Percentiles rank a stretch among this genome's conserved stretches.
phyloP scores from a whole-genome alignment of 345 rosid species.

The Gossypioides kirkii region DNA sequence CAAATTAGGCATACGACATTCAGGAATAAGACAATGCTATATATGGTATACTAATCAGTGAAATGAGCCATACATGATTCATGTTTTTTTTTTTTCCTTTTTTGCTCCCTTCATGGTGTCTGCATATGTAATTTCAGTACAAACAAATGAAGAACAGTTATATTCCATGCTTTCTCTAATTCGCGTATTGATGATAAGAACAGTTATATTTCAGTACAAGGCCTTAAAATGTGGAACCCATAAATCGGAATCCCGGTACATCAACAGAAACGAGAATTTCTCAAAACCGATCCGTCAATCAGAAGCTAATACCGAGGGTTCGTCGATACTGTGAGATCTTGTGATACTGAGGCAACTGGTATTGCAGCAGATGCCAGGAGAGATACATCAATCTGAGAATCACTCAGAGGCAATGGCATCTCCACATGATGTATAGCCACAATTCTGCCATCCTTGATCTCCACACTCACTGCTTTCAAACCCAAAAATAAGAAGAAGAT shows the following conservation, averaged over 20 bases:
- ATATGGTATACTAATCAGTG: neutral
- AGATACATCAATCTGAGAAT: conserved; percentile 29
- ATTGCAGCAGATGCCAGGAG: conserved; percentile 28
- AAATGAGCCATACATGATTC: conserved; percentile 2
- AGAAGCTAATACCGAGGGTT: neutral
- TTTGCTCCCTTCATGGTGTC: conserved; percentile 1
- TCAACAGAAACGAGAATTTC: neutral
- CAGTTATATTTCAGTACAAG: neutral
- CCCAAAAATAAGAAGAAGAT: neutral
- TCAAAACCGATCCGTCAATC: neutral
- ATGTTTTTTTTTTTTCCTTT: neutral
- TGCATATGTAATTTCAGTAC: conserved; percentile 20
- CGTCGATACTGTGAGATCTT: conserved; percentile 8
- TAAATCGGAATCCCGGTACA: neutral
- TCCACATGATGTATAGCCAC: conserved; percentile 22
- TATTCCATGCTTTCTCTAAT: neutral
- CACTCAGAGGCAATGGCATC: conserved; percentile 20
- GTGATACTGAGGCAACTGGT: conserved; percentile 22
- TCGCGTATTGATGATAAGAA: neutral
- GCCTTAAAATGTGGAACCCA: neutral
- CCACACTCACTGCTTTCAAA: conserved; percentile 25
- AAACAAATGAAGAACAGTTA: conserved; percentile 9
- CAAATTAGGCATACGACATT: neutral
- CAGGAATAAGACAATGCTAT: conserved; percentile 6
- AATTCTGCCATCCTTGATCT: conserved; percentile 27